These are phyloP conservation scores for Prunus fruticosa DNA, from an alignment of 306 rosid genomes.

Conservation along the genomic window DNA sequence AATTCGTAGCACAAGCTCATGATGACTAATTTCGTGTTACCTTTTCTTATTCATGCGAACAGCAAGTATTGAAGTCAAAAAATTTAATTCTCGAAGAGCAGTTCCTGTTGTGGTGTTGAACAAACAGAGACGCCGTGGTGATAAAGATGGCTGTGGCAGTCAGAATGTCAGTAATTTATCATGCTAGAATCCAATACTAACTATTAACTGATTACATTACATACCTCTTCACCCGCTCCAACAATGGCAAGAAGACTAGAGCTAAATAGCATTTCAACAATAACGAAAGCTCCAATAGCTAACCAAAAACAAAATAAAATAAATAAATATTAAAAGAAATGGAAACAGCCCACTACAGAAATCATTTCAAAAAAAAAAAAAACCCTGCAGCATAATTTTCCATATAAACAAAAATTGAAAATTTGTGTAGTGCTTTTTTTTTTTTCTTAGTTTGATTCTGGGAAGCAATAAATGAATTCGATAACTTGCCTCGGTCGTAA, in stretches of 20 bases:
- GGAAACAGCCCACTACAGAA: too few relatives aligned
- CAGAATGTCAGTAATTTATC: constrained; percentile 1
- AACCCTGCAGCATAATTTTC: too few relatives aligned
- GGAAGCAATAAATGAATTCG: not conserved
- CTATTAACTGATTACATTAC: not conserved
- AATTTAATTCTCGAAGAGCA: constrained; percentile 80
- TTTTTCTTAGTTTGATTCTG: not conserved
- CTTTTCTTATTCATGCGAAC: constrained; percentile 86
- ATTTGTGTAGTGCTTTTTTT: too few relatives aligned
- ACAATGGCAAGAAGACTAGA: constrained; percentile 95
- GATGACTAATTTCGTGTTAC: constrained; percentile 23
- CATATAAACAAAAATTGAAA: too few relatives aligned
- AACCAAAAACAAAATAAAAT: not conserved
- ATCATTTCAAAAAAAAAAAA: too few relatives aligned
- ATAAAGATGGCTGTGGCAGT: constrained; percentile 69
- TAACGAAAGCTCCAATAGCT: constrained; percentile 74
- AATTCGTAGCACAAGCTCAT: not conserved
- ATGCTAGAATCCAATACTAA: not conserved
- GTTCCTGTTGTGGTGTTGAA: constrained; percentile 69
- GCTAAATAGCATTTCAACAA: constrained; percentile 86
- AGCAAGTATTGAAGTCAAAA: constrained; percentile 84
- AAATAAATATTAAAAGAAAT: not conserved
- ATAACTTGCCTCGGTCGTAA: constrained; percentile 58
- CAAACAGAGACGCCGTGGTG: constrained; percentile 94
- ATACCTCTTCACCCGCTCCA: constrained; percentile 97